These are phyloP conservation scores for Pelargonium australe DNA, from an alignment of 441 rosid genomes.

Conservation along the genomic window DNA sequence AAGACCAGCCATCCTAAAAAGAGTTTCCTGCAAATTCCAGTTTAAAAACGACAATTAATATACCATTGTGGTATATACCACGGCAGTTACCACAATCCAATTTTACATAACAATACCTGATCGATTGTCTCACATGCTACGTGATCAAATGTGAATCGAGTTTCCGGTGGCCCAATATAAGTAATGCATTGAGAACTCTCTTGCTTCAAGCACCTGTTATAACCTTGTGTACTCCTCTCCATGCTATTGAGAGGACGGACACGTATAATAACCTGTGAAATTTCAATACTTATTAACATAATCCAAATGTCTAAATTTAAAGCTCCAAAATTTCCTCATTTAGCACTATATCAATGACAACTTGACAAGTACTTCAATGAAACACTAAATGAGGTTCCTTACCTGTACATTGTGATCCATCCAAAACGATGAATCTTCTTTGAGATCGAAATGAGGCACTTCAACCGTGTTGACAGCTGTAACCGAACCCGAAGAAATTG, in stretches of 20 bases:
- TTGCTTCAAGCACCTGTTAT: constrained; percentile 86
- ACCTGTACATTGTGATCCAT: constrained; percentile 99
- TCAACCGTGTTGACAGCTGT: constrained; percentile 64
- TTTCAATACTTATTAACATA: constrained; percentile 16
- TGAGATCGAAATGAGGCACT: constrained; percentile 93
- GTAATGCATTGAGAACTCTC: constrained; percentile 74
- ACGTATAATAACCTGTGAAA: constrained; percentile 73
- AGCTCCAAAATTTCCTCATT: constrained; percentile 8
- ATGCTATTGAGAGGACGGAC: constrained; percentile 81
- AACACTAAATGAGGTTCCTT: constrained; percentile 7
- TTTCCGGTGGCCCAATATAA: constrained; percentile 91
- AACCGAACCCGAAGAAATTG: constrained; percentile 43
- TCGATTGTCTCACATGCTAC: constrained; percentile 93
- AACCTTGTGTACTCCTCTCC: constrained; percentile 71
- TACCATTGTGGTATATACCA: constrained; percentile 7
- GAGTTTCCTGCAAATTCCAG: constrained; percentile 58
- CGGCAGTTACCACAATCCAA: neutral
- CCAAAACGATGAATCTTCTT: constrained; percentile 96
- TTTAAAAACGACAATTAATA: constrained; percentile 10
- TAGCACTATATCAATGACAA: neutral
- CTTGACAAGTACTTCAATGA: neutral
- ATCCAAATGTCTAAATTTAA: neutral
- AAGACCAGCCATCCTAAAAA: constrained; percentile 82
- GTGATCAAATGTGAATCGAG: constrained; percentile 82
- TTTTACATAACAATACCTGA: constrained; percentile 53